Evolutionary conservation across 495 filamentous ascomycete species (phyloP).

Genomic region (Coniosporium apollinis): DNA sequence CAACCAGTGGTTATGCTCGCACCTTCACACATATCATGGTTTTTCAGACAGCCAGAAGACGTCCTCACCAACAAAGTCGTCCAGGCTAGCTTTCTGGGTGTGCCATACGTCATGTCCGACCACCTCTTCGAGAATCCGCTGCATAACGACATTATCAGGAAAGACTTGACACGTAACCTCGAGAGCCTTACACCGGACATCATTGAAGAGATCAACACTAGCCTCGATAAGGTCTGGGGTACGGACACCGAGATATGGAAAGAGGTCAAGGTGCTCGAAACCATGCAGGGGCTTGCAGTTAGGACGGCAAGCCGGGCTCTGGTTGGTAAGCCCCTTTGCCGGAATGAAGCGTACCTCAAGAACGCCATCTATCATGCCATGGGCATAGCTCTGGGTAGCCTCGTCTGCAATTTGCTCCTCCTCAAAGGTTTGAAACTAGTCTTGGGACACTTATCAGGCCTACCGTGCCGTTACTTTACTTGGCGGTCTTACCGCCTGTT

Average conservation of each 20-base stretch:
- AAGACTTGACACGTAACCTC: not conserved
- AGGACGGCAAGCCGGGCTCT: constrained; percentile 24
- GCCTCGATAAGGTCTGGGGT: constrained; percentile 17
- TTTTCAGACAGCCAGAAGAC: not conserved
- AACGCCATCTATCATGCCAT: no score
- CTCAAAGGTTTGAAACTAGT: no score
- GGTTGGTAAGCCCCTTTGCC: constrained; percentile 24
- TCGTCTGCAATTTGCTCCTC: no score
- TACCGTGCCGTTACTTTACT: no score
- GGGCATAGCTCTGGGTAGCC: no score
- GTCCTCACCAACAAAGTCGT: not conserved
- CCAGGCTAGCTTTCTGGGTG: not conserved
- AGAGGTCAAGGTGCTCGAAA: constrained; percentile 17
- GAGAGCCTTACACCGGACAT: not conserved
- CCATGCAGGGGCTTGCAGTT: constrained; percentile 19
- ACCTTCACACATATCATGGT: not conserved
- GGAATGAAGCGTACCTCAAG: constrained; percentile 8
- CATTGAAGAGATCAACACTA: constrained; percentile 14
- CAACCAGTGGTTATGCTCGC: constrained; percentile 1
- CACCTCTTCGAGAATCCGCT: not conserved
- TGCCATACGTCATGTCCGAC: not conserved
- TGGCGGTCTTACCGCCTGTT: no score
- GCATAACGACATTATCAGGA: not conserved
- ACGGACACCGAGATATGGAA: constrained; percentile 17
- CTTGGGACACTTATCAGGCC: no score